These are phyloP conservation scores for Protomyces pachydermus DNA, from an alignment of 1,139 yeast species.

Conservation along the genomic window DNA sequence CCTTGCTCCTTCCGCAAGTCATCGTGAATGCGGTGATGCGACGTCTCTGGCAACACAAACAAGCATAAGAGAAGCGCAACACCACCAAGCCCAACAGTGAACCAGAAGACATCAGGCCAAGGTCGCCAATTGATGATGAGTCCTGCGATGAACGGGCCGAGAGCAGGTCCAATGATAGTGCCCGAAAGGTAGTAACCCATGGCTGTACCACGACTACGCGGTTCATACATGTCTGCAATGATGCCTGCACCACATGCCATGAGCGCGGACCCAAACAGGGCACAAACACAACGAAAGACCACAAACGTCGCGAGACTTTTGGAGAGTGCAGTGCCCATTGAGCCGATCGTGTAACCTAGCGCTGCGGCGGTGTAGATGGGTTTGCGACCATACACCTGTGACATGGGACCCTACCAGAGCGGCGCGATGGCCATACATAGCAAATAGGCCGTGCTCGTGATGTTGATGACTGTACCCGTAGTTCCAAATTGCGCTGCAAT, in stretches of 20 bases:
- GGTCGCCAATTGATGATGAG: constrained; percentile 46
- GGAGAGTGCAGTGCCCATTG: constrained; percentile 62
- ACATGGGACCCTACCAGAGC: constrained; percentile 47
- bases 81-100: constrained; percentile 45
- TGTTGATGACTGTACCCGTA: constrained; percentile 46
- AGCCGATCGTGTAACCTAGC: constrained; percentile 35
- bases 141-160: constrained; percentile 50
- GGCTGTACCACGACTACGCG: constrained; percentile 47
- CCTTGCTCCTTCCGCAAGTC: constrained; percentile 19
- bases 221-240: constrained; percentile 47
- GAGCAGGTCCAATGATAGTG: constrained; percentile 44
- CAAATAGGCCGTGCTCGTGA: constrained; percentile 50
- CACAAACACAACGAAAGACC: constrained; percentile 62
- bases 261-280: constrained; percentile 78
- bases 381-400: constrained; percentile 50
- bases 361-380: constrained; percentile 44
- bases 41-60: constrained; percentile 45
- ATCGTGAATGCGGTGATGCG: constrained; percentile 31
- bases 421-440: constrained; percentile 52
- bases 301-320: constrained; percentile 59
- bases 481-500: constrained; percentile 47
- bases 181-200: constrained; percentile 48
- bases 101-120: constrained; percentile 52
- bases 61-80: constrained; percentile 38
- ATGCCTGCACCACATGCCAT: constrained; percentile 87